Percentiles rank a stretch among this genome's conserved stretches.
These are phyloP conservation scores for Coelastrella sp. DNA, from an alignment of 139 green algal species.

Conservation along the genomic window DNA sequence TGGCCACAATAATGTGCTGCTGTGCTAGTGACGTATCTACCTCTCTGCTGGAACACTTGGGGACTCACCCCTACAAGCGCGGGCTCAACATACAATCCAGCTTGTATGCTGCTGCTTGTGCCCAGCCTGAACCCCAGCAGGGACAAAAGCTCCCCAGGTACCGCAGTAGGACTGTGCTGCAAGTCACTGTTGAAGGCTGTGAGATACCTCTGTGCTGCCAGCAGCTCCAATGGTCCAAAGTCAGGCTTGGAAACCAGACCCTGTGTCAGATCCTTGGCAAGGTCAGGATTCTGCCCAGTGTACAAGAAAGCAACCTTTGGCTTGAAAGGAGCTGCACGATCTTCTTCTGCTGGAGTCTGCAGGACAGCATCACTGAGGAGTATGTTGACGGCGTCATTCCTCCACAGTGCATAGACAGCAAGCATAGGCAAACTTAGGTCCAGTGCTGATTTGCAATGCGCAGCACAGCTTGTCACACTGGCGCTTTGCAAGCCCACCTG, in stretches of 20 bases:
- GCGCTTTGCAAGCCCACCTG: slow-evolving; percentile 13
- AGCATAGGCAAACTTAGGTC: no score
- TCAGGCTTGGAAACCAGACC: no score
- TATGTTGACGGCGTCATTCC: no score
- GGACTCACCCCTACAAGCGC: slow-evolving; percentile 45
- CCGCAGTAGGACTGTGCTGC: no score
- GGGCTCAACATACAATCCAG: slow-evolving; percentile 55
- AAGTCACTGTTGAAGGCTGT: not conserved
- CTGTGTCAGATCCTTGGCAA: not conserved
- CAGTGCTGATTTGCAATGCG: no score
- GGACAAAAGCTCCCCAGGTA: slow-evolving; percentile 45
- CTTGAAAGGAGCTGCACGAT: slow-evolving; percentile 49
- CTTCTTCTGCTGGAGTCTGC: slow-evolving; percentile 42
- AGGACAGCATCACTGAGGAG: slow-evolving; percentile 1
- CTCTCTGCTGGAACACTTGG: not conserved
- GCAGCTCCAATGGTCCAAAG: not conserved
- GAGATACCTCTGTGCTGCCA: slow-evolving; percentile 28
- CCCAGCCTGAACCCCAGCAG: slow-evolving; percentile 56
- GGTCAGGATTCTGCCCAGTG: slow-evolving; percentile 49
- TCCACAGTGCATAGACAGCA: no score
- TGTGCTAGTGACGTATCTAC: not conserved
- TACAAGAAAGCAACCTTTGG: slow-evolving; percentile 46
- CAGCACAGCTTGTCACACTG: no score
- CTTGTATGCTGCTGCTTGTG: slow-evolving; percentile 39
- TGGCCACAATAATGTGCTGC: no score